Conservation (phyloP, 2,329 filamentous ascomycete genomes). For the Paracamarosporium sp. region DNA sequence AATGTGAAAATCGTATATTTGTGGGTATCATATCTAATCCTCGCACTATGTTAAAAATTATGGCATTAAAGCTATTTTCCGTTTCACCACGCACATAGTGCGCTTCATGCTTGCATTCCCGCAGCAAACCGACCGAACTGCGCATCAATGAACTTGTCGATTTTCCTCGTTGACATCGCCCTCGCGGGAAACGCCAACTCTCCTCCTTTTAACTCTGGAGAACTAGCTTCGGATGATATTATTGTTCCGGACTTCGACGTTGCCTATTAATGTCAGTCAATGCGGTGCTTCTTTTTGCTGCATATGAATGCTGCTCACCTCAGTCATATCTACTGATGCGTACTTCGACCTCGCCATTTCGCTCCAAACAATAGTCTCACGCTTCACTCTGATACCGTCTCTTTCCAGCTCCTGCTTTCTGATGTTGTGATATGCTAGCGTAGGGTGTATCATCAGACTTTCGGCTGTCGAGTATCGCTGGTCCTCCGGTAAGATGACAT, state of each 20-base stretch:
- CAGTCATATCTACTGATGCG: not conserved
- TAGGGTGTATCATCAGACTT: constrained; percentile 8
- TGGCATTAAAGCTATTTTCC: not conserved
- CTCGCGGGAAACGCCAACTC: constrained; percentile 3
- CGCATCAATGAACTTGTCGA: constrained; percentile 5
- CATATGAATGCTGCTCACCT: not conserved
- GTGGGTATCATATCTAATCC: not conserved
- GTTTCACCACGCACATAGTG: no score
- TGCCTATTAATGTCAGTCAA: not conserved
- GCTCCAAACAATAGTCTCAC: constrained; percentile 13
- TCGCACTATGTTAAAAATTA: not conserved
- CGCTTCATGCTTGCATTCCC: not conserved
- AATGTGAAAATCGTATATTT: not conserved
- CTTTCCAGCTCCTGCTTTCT: constrained; percentile 7
- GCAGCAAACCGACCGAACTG: constrained; percentile 7
- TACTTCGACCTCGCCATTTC: not conserved
- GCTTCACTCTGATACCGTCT: constrained; percentile 9
- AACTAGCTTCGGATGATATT: not conserved
- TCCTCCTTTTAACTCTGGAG: not conserved
- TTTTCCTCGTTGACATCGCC: not conserved
- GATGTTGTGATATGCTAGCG: constrained; percentile 12
- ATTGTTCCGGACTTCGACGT: constrained; percentile 1
- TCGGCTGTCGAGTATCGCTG: constrained; percentile 8
- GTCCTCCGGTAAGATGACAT: not conserved
- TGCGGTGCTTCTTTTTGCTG: not conserved